Evolutionary conservation across 1,284 basidiomycete species (phyloP).

Genomic region (Anthracocystis walkeri): DNA sequence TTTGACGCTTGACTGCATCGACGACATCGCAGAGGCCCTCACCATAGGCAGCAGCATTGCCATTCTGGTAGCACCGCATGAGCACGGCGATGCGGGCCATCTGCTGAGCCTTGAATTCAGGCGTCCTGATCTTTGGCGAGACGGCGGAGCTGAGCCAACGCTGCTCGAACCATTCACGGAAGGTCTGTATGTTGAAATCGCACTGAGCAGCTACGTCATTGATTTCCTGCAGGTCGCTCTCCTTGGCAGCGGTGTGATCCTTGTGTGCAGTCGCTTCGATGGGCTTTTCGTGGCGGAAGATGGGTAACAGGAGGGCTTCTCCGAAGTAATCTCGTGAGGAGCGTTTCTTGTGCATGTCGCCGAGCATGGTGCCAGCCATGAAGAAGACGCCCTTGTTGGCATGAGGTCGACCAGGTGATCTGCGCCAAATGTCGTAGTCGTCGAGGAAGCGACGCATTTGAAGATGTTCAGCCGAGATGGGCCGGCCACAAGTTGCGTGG

Average conservation of each 20-base stretch:
- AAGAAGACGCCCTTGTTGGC: slow-evolving; percentile 18
- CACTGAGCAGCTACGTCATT: slow-evolving; percentile 17
- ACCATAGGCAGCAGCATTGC: slow-evolving; percentile 44
- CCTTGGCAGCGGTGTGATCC: slow-evolving; percentile 6
- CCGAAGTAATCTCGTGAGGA: slow-evolving; percentile 32
- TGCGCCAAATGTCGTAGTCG: slow-evolving; percentile 32
- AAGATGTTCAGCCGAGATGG: slow-evolving; percentile 35
- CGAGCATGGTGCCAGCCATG: slow-evolving; percentile 47
- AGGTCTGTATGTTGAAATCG: slow-evolving; percentile 27
- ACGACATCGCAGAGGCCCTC: slow-evolving; percentile 46
- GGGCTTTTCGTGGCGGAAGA: slow-evolving; percentile 41
- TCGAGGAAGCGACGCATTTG: slow-evolving; percentile 47
- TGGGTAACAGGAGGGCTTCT: slow-evolving; percentile 23
- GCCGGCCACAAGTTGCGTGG: slow-evolving; percentile 2
- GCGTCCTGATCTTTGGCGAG: slow-evolving; percentile 17
- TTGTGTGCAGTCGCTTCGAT: slow-evolving; percentile 12
- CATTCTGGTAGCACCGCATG: slow-evolving; percentile 42
- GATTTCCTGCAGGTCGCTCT: slow-evolving; percentile 21
- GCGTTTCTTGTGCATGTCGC: slow-evolving; percentile 14
- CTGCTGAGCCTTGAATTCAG: slow-evolving; percentile 24
- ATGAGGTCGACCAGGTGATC: slow-evolving; percentile 16
- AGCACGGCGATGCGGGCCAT: slow-evolving; percentile 41
- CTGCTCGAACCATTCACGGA: slow-evolving; percentile 38
- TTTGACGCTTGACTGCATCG: slow-evolving; percentile 47
- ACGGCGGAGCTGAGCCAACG: slow-evolving; percentile 24